Evolutionary conservation across 768 basidiomycete genomes (phyloP), one percentile per base, ranked within the genome.

Genomic region (Boletus tomentosulus): DNA sequence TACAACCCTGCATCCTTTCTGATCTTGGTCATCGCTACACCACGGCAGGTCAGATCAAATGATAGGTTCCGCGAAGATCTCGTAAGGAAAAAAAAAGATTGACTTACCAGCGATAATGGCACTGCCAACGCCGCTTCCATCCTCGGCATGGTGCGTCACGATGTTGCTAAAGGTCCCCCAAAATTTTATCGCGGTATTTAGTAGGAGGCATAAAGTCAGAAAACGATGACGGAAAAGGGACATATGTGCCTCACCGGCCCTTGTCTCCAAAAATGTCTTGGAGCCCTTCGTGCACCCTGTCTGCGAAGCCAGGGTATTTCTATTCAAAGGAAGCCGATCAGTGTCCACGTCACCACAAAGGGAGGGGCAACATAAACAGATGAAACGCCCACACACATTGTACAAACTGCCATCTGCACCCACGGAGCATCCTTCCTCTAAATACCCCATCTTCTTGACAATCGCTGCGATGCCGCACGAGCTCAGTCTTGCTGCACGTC

Each of bases 301-400:
- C 91, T 35, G 94, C 82, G 66, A 98, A 99, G 37, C 88, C 84
- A 31, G 97, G 97, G 73, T 98, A 98, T 91, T 98, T 97, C 93
- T 98, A 54, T 19, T 6, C n/a, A 49, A 13, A 33, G 4, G 1
- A 31, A 33, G 34, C 7, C 0, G 25, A 49, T 59, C n/a, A 59
- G 42, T 33, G 11, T 31, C 43, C 22, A 27, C 22, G 13, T 52
- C n/a, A 9, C 13, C 11, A 7, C 4, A 33, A 12, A 16, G 27
- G 39, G 15, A 42, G 49, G 37, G 44, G 15, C 35, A n/a, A 31
- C 35, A n/a, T 41, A 51, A 25, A 49, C 37, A 52, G 25, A 22
- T 19, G 22, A 41, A 8, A 13, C 12, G 39, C 46, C 35, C 30
- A 57, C 87, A 57, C 57, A 94, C 93, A 64, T 95, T 96, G 72